These are phyloP conservation scores for Pythium volutum DNA, from an alignment of 352 stramenopile species.

Conservation along the genomic window DNA sequence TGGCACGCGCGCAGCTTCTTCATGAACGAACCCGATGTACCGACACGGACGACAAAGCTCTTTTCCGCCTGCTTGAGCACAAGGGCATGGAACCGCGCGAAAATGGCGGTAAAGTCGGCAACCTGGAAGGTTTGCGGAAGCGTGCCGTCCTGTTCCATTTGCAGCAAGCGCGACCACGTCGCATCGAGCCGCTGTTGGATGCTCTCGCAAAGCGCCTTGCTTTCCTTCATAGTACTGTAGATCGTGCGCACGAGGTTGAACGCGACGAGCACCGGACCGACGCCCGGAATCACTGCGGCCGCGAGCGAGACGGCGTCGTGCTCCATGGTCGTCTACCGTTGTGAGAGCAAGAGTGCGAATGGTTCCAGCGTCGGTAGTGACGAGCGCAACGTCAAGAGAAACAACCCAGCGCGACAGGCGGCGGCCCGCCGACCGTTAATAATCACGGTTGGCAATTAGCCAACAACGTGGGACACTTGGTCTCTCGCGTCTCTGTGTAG, in stretches of 20 bases:
- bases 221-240: slow-evolving; percentile 16
- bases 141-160: slow-evolving; percentile 12
- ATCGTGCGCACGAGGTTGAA: slow-evolving; percentile 15
- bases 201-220: slow-evolving; percentile 16
- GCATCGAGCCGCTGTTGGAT: slow-evolving; percentile 18
- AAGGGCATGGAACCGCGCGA: slow-evolving; percentile 20
- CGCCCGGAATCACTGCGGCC: slow-evolving; percentile 15
- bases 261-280: slow-evolving; percentile 10
- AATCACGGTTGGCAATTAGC: neutral
- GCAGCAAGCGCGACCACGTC: slow-evolving; percentile 9
- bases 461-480: neutral
- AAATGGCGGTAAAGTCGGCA: slow-evolving; percentile 22
- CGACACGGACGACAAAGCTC: slow-evolving; percentile 19
- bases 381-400: neutral
- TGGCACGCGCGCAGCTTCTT: slow-evolving; percentile 15
- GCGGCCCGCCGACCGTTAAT: neutral
- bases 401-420: neutral
- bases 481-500: neutral
- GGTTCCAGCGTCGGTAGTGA: neutral
- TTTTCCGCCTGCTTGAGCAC: slow-evolving; percentile 23
- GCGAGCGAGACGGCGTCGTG: slow-evolving; percentile 10
- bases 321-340: slow-evolving; percentile 6
- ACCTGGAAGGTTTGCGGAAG: slow-evolving; percentile 14
- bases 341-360: neutral
- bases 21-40: slow-evolving; percentile 16